Percentiles rank a stretch among this genome's conserved stretches.
phyloP scores from a whole-genome alignment of 1,284 basidiomycete genomes.

The Mycena citricolor region DNA sequence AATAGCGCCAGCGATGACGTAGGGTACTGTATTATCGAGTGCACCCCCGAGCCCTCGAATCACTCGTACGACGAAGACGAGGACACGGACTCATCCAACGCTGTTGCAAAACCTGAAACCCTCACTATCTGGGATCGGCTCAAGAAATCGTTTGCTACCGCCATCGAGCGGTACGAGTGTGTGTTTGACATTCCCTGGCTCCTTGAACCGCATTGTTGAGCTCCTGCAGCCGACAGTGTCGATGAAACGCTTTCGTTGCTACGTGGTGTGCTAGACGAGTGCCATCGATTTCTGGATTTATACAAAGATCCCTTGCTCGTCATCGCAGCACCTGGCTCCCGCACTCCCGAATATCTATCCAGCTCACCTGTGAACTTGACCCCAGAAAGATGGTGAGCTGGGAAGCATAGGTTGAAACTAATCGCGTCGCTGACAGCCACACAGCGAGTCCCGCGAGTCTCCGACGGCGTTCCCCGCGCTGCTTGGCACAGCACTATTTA shows the following conservation, averaged over 20 bases:
- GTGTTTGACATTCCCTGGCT: conserved; percentile 26
- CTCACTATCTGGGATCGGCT: conserved; percentile 63
- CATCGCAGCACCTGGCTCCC: conserved; percentile 28
- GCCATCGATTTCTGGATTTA: conserved; percentile 53
- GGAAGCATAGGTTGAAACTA: conserved; percentile 26
- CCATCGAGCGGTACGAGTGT: conserved; percentile 60
- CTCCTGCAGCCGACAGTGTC: conserved; percentile 42
- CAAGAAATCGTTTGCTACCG: conserved; percentile 58
- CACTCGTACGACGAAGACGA: conserved; percentile 28
- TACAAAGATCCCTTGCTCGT: conserved; percentile 57
- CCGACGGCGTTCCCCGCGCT: conserved; percentile 64
- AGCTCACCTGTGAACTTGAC: conserved; percentile 11
- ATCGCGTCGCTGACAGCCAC: too few species aligned
- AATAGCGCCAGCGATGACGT: conserved; percentile 8
- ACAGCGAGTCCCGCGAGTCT: conserved; percentile 45
- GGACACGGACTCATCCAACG: conserved; percentile 39
- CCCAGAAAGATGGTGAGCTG: conserved; percentile 28
- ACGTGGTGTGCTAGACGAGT: conserved; percentile 64
- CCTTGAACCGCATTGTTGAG: conserved; percentile 6
- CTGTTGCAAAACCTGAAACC: too few species aligned
- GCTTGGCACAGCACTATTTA: conserved; percentile 59
- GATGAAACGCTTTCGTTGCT: conserved; percentile 52
- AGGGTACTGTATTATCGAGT: conserved; percentile 16
- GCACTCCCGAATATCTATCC: conserved; percentile 15
- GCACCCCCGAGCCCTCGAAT: conserved; percentile 6